Base-by-base conservation (phyloP, 495 filamentous ascomycete species). In the Sordaria brevicollis region DNA sequence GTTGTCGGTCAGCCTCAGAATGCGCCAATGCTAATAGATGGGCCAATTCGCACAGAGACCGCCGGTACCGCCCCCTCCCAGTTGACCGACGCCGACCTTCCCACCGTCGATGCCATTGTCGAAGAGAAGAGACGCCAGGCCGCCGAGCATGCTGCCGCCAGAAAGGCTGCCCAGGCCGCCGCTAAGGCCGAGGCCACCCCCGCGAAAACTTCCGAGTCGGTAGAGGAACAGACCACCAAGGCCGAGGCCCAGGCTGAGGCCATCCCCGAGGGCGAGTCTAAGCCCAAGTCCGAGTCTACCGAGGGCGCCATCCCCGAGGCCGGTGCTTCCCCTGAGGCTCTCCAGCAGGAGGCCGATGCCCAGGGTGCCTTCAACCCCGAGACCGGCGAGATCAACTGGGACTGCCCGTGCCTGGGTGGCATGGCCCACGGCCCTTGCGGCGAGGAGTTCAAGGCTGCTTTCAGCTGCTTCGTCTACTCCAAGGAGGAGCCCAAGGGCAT, bases 331-430 rank as follows among this genome's bases (percentile, higher is more conserved):
- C 75, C 85, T 37, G 86, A 88, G 71, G 89, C 87, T 5, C 82
- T 95, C 17, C 90, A 95, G 79, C 87, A 91, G 65, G 92, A 97
- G 80, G 93, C 93, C 25, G 85, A 80, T 67, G 85, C 93, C 71
- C 87, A 97, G 79, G 95, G 94, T 25, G 95, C 95, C 0, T 99
- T 97, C 83, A 94, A 99, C 80, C 92, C 93, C 13, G 96, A 98
- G 85, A 99, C 95, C 9, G 95, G 95, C 72, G 95, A 98, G 86
- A 99, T 99, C 82, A 98, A 99, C 85, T 99, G 96, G 96, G 95
- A 97, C 78, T 99, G 95, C 81, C 95, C 96, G 21, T 99, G 95
- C 77, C 83, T 99, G 31, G 95, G 95, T 65, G 95, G 95, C 34
- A 99, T 99, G 95, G 95, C 95, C 9, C 85, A 97, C 80, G 95